Conservation (phyloP, 768 basidiomycete species). For the Mycena capillaripes region DNA sequence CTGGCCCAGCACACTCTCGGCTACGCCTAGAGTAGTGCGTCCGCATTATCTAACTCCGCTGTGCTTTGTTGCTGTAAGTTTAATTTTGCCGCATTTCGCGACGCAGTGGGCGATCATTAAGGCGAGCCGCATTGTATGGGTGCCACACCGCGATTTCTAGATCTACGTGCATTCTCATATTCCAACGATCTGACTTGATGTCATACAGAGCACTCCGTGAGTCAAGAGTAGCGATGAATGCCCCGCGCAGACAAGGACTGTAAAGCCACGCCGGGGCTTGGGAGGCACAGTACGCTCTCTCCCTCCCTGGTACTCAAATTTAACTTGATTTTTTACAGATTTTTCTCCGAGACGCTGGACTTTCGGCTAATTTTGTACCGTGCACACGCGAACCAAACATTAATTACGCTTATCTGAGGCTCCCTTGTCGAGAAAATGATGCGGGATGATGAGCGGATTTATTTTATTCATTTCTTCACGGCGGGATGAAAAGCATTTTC, state of each 20-base stretch:
- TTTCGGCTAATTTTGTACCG: constrained; percentile 29
- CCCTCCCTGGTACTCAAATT: neutral
- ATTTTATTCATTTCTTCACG: no score
- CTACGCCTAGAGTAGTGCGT: constrained; percentile 22
- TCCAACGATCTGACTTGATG: no score
- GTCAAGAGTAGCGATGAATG: neutral
- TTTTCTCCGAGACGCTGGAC: constrained; percentile 5
- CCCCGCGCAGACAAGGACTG: neutral
- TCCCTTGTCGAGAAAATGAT: constrained; percentile 29
- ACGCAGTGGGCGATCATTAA: constrained; percentile 31
- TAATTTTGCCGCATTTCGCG: no score
- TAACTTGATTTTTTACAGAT: neutral
- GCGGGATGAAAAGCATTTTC: neutral
- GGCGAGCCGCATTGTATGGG: constrained; percentile 22
- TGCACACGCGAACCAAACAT: constrained; percentile 6
- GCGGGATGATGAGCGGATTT: constrained; percentile 22
- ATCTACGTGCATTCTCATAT: constrained; percentile 11
- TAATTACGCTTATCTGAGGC: neutral
- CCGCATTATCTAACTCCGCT: neutral
- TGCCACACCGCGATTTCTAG: constrained; percentile 34
- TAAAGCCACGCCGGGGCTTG: constrained; percentile 13
- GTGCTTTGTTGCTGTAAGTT: no score
- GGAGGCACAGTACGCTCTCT: constrained; percentile 21
- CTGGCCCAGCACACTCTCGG: neutral
- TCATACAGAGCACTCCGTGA: constrained; percentile 7